Base-by-base conservation (phyloP, 306 rosid genomes). In the Begonia loranthoides region DNA sequence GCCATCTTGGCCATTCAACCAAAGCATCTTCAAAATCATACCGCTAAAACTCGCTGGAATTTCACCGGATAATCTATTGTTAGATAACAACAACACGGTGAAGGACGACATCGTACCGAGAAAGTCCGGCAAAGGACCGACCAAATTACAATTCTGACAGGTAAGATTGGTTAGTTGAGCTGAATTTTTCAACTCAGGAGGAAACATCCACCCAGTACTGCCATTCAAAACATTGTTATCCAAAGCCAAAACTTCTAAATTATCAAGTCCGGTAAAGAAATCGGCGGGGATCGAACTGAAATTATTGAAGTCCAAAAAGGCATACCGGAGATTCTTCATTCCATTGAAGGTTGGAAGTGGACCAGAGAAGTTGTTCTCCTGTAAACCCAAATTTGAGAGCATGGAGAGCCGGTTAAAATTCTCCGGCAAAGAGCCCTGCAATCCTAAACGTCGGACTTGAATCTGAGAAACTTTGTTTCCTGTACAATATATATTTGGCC, bases 1-100 rank as follows among this genome's bases (percentile, higher is more conserved):
- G 1, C 76, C 76, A 13, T 22, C 21, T 59, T 66, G 87, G 51
- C 75, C 59, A 54, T 79, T 79, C 74, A 79, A 40, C 87, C 87
- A 79, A 1, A 79, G 61, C 17, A 52, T 11, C 77, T 75, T 75
- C 72, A 79, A 63, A 6, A 47, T 52, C 3, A 69, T 38, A 15
- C n/a, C 53, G 15, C 48, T 66, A 3, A 72, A 50, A 41, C 57
- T 60, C 10, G 0, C 13, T 15, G 87, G 82, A 14, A 79, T 60
- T 51, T 69, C 64, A 2, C 77, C 87, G 0, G 45, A 36, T 13
- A 79, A 72, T 46, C 17, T 61, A 55, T 79, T 79, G 22, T 51
- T 51, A 12, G 82, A 76, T 10, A 79, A 74, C 10, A 53, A 74
- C 68, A 79, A 41, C 33, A 45, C 60, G 6, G 77, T 54, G 1